Evolutionary conservation across 352 stramenopile species (phyloP).

Genomic region (Phytophthora sansomeana): DNA sequence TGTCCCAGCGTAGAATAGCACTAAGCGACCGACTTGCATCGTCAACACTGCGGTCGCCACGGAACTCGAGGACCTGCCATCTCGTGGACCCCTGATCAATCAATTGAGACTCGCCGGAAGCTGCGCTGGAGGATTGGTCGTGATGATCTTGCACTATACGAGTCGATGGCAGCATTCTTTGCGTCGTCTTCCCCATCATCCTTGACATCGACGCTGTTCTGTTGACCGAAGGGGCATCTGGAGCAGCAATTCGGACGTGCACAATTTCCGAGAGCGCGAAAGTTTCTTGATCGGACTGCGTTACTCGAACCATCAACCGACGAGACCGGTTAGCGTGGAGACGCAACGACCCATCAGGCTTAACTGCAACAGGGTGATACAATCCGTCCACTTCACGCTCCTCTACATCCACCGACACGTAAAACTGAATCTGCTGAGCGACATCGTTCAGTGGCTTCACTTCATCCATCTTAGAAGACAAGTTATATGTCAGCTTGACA

Average conservation of each 20-base stretch:
- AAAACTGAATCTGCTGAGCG: conserved; percentile 51
- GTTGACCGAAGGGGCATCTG: conserved; percentile 38
- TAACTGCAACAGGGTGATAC: conserved; percentile 73
- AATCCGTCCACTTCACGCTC: conserved; percentile 71
- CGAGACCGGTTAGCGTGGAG: conserved; percentile 68
- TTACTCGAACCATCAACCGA: conserved; percentile 66
- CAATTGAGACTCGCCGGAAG: conserved; percentile 14
- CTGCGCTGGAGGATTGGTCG: conserved; percentile 9
- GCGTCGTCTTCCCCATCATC: conserved; percentile 49
- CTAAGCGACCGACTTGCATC: conserved; percentile 57
- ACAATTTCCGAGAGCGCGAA: conserved; percentile 58
- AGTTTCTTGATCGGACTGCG: conserved; percentile 67
- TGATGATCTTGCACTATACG: conserved; percentile 28
- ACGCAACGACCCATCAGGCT: conserved; percentile 69
- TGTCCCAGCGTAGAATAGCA: conserved; percentile 69
- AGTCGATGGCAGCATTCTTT: conserved; percentile 50
- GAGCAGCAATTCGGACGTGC: conserved; percentile 51
- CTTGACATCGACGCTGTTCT: conserved; percentile 41
- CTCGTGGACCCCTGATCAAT: conserved; percentile 17
- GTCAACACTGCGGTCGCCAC: conserved; percentile 39
- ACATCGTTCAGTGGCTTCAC: not conserved
- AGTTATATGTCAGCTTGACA: conserved; percentile 25
- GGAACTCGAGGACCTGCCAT: conserved; percentile 54
- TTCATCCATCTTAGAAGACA: not conserved
- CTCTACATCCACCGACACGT: conserved; percentile 80